Base-by-base conservation (phyloP, 2,329 filamentous ascomycete species). In the Myriangium duriaei region DNA sequence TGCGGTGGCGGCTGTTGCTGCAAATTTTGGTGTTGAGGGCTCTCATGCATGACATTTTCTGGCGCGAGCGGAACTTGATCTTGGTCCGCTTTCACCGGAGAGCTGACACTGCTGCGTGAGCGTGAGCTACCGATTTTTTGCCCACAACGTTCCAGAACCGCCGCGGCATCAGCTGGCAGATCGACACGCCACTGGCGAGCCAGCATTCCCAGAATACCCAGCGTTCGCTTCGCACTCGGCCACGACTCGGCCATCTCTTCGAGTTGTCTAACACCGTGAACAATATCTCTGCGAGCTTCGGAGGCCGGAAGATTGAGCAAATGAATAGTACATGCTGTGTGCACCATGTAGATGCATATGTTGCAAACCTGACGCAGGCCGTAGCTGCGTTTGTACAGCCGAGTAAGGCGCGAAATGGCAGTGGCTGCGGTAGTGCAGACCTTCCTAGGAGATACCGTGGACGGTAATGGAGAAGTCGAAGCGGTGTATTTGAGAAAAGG, bases 191-290 rank as follows among this genome's bases (percentile, higher is more conserved):
- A 96, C 51, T 91, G 91, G n/a, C 77, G 74, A 1, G 81, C 80
- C 10, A 93, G 73, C 3, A 92, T 76, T 47, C 81, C 86, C 30
- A 98, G 67, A 33, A 96, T 93, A 42, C 77, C 76, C 5, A 96
- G 67, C 0, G 87, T 88, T 10, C 88, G 74, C 37, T 87, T 72
- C 7, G 87, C 88, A 51, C 86, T 91, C 1, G 86, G 73, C 91
- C 91, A 98, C 50, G 86, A 81, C 56, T 95, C 87, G 1, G 85
- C 85, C 49, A 98, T 95, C 53, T 96, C 88, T 57, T 96, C 88
- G 1, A 96, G 72, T 45, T 94, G 84, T 51, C 84, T 88, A 30
- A 94, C 71, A 1, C 88, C 86, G 50, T 95, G 87, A 4, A 83
- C 80, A 30, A 98, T 83, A 57, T 96, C 88, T 49, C 88, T 69